phyloP scores from a whole-genome alignment of 306 rosid species.

The Macrotyloma uniflorum region DNA sequence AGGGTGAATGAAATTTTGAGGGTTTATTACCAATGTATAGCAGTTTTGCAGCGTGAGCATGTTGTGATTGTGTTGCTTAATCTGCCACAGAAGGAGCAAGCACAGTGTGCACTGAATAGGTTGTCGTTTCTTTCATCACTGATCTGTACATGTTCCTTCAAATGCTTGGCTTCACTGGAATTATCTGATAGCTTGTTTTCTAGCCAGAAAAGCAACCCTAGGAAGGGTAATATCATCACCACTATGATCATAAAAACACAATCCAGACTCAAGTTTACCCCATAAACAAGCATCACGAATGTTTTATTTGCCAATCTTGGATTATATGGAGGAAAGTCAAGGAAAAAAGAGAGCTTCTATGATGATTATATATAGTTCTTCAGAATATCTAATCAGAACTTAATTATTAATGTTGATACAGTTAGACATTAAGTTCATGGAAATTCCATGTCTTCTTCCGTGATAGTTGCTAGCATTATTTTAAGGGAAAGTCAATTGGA shows the following conservation, averaged over 20 bases:
- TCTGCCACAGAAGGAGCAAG: slow-evolving; percentile 46
- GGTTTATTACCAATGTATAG: slow-evolving; percentile 39
- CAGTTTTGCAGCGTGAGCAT: slow-evolving; percentile 42
- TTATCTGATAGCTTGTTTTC: slow-evolving; percentile 26
- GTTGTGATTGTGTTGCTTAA: slow-evolving; percentile 12
- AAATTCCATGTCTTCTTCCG: slow-evolving; percentile 32
- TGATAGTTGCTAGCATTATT: slow-evolving; percentile 25
- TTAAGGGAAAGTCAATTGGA: background rate
- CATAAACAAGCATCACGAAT: slow-evolving; percentile 24
- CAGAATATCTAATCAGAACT: background rate
- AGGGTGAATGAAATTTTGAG: background rate
- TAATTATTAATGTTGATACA: background rate
- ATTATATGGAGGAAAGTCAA: background rate
- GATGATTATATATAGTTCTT: slow-evolving; percentile 3
- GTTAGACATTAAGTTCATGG: slow-evolving; percentile 18
- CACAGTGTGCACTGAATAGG: background rate
- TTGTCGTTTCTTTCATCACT: background rate
- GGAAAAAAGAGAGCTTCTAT: background rate
- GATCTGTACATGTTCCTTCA: background rate
- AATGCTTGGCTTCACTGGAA: slow-evolving; percentile 4
- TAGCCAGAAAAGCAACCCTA: slow-evolving; percentile 30
- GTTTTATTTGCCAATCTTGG: background rate
- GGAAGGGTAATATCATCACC: slow-evolving; percentile 6
- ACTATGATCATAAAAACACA: slow-evolving; percentile 20
- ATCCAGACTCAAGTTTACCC: background rate